Evolutionary conservation across 1,284 basidiomycete genomes (phyloP), one percentile per base, ranked within the genome.

Genomic region (Xanthoconium separans): DNA sequence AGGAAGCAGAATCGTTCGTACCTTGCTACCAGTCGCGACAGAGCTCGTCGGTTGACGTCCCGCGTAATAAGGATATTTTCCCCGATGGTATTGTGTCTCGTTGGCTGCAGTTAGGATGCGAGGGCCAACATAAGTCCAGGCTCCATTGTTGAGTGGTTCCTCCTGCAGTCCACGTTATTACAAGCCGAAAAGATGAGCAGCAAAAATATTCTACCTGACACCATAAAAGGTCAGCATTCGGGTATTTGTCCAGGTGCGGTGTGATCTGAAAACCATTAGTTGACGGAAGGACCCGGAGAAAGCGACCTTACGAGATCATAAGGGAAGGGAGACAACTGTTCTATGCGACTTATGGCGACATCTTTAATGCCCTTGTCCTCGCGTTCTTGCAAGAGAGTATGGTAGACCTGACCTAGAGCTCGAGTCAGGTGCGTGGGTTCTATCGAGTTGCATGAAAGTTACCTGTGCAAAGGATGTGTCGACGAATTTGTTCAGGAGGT

Each of bases 321-420:
- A 46, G 97, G 95, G 81, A 99, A 91, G 2, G 96, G 97, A 40
- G 91, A 93, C 53, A 98, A 68, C 75, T 99, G 96, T 73, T 99
- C 97, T 47, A 99, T 72, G 53, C 97, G 82, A 65, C 92, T 95
- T 68, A 99, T 98, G 33, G 89, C 96, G 56, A 98, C 82, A 68
- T 99, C 89, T 64, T 91, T 91, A 77, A 95, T 89, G 33, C 91
- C 91, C 57, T 85, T 85, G 44, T 91, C 89, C 71, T 95, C 91
- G 59, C 95, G 89, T 68, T 94, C 93, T 69, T 93, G 86, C 34
- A 96, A 70, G 44, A 99, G 83, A 36, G 91, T 83, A 70, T 91
- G 87, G 78, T 98, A 99, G 31, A 98, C 92, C 79, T 99, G 96
- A 61, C 96, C 95, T 81, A 63, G 56, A 56, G 12, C 29, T 44